Percentiles rank a stretch among this genome's conserved stretches.
These are phyloP conservation scores for Macrolepiota fuliginosa DNA, from an alignment of 768 basidiomycete genomes.

Conservation along the genomic window DNA sequence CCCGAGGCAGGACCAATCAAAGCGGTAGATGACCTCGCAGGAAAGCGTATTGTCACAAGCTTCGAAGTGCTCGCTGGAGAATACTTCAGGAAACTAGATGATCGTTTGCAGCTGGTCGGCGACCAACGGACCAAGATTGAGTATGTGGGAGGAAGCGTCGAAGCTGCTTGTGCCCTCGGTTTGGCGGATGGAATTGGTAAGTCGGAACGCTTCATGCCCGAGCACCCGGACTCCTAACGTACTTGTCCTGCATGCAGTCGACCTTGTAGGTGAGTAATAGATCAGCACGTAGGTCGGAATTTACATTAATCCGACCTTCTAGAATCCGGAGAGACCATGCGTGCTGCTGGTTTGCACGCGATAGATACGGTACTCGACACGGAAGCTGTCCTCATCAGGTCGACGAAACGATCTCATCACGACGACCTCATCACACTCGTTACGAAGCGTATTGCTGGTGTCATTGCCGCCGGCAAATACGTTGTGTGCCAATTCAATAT, in stretches of 20 bases:
- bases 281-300: neutral
- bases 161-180: constrained; percentile 95
- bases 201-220: constrained; percentile 22
- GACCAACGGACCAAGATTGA: constrained; percentile 77
- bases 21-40: constrained; percentile 75
- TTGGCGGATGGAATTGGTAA: constrained; percentile 95
- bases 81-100: constrained; percentile 73
- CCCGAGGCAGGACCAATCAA: constrained; percentile 73
- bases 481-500: constrained; percentile 94
- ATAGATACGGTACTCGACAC: constrained; percentile 83
- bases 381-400: constrained; percentile 93
- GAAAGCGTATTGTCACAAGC: constrained; percentile 91
- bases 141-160: constrained; percentile 97
- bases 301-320: constrained; percentile 4
- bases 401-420: constrained; percentile 55
- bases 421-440: constrained; percentile 72
- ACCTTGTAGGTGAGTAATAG: constrained; percentile 78
- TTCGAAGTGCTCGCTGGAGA: constrained; percentile 85
- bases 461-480: constrained; percentile 84
- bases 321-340: constrained; percentile 99
- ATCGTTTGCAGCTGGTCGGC: constrained; percentile 45
- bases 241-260: constrained; percentile 50
- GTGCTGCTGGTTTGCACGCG: constrained; percentile 91
- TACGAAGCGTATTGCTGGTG: constrained; percentile 86
- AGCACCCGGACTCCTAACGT: constrained; percentile 8